Percentiles rank a stretch among this genome's conserved stretches.
phyloP scores from a whole-genome alignment of 768 basidiomycete species.

The Termitomyces sp. region DNA sequence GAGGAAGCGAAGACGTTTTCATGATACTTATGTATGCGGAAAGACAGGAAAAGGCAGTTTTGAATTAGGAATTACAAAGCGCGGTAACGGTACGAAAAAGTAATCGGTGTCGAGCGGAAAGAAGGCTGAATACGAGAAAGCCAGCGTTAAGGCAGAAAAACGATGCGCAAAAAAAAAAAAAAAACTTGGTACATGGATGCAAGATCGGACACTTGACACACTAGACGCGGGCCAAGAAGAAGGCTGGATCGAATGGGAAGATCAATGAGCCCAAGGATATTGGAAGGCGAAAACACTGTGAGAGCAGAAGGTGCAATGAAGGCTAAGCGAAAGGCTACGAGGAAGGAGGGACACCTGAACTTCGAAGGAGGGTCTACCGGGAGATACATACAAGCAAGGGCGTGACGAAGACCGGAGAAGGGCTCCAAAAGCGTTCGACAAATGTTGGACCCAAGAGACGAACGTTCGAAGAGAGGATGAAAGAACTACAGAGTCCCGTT shows the following conservation, averaged over 20 bases:
- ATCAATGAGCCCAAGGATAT: constrained; percentile 18
- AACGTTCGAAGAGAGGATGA: constrained; percentile 20
- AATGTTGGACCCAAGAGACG: constrained; percentile 42
- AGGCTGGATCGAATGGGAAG: constrained; percentile 29
- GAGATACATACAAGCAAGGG: too few species aligned
- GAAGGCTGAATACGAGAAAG: constrained; percentile 37
- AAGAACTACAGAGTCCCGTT: background rate
- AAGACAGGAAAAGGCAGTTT: constrained; percentile 34
- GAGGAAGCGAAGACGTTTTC: constrained; percentile 46
- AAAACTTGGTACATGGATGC: constrained; percentile 35
- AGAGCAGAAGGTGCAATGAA: constrained; percentile 26
- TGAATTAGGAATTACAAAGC: constrained; percentile 33
- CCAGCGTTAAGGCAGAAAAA: constrained; percentile 36
- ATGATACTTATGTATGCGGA: constrained; percentile 49
- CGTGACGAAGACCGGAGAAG: constrained; percentile 42
- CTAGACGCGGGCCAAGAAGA: constrained; percentile 38
- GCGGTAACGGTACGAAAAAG: constrained; percentile 37
- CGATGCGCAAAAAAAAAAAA: constrained; percentile 34
- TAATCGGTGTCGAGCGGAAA: constrained; percentile 29
- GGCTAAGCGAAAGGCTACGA: constrained; percentile 29
- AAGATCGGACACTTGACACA: constrained; percentile 33
- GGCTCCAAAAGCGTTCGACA: constrained; percentile 54
- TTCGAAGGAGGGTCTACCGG: constrained; percentile 22
- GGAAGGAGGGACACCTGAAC: constrained; percentile 5
- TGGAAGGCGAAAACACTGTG: constrained; percentile 41